phyloP scores from a whole-genome alignment of 768 basidiomycete genomes.

The Mrakia gelida region DNA sequence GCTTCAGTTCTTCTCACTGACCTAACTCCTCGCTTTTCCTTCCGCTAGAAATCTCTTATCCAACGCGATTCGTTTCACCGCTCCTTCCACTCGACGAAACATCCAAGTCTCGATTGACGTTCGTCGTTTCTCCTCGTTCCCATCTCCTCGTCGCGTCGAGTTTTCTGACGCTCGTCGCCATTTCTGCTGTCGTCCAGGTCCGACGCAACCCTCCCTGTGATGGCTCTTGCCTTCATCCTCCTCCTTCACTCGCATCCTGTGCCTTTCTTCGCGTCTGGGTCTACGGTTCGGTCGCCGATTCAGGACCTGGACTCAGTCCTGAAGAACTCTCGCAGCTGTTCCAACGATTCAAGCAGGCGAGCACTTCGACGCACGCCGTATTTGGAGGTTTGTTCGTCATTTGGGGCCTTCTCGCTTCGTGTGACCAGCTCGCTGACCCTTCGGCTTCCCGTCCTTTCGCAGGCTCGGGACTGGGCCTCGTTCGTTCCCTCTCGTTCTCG shows the following conservation, averaged over 20 bases:
- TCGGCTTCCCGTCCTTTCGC: too few species aligned
- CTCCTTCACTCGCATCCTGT: constrained; percentile 34
- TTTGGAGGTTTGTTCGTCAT: constrained; percentile 33
- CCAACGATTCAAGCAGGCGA: constrained; percentile 38
- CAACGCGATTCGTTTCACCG: constrained; percentile 42
- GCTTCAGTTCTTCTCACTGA: background rate
- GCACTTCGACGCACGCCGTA: constrained; percentile 15
- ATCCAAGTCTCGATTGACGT: constrained; percentile 44
- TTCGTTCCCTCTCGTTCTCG: background rate
- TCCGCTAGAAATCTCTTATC: constrained; percentile 43
- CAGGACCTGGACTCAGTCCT: constrained; percentile 42
- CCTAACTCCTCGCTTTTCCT: background rate
- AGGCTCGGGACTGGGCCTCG: constrained; percentile 41
- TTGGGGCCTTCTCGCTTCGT: too few species aligned
- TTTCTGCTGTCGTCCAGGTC: constrained; percentile 19
- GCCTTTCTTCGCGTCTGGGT: constrained; percentile 39
- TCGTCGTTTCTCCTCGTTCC: background rate
- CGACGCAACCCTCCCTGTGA: constrained; percentile 42
- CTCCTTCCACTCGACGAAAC: constrained; percentile 32
- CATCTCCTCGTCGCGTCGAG: too few species aligned
- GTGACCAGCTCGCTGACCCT: too few species aligned
- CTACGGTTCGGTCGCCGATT: constrained; percentile 42
- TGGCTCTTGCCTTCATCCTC: background rate
- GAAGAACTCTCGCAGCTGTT: constrained; percentile 41
- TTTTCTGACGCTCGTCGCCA: too few species aligned